A percentile compares a stretch with the other conserved stretches of the same genome.
Evolutionary conservation across 805 yeast species (phyloP).

Genomic region (Metschnikowia arizonensis): DNA sequence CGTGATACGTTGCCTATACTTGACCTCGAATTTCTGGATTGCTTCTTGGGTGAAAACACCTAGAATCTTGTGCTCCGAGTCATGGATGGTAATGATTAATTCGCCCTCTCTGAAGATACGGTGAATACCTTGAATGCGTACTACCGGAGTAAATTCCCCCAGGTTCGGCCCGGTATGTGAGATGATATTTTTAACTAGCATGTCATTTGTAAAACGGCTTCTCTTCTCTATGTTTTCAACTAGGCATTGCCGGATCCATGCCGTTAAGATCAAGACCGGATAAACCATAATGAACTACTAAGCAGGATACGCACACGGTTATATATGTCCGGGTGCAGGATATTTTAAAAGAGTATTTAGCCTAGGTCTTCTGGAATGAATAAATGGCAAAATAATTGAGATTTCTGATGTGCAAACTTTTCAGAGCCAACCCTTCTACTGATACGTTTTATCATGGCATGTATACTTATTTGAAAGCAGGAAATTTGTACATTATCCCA

Average conservation of each 20-base stretch:
- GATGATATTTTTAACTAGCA: slow-evolving; percentile 18
- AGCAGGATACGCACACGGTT: neutral
- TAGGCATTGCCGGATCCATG: slow-evolving; percentile 14
- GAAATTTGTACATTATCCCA: neutral
- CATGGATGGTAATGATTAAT: slow-evolving; percentile 31
- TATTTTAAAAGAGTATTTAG: neutral
- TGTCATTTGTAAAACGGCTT: slow-evolving; percentile 5
- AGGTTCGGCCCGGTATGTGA: slow-evolving; percentile 7
- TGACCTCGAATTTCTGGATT: slow-evolving; percentile 28
- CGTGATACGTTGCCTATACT: slow-evolving; percentile 33
- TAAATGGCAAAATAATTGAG: too few species aligned
- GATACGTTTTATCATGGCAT: neutral
- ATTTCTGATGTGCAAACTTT: too few species aligned
- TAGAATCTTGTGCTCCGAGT: slow-evolving; percentile 28
- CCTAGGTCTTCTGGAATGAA: too few species aligned
- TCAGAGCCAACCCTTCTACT: neutral
- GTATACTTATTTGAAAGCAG: neutral
- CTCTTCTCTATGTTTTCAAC: slow-evolving; percentile 4
- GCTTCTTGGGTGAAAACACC: slow-evolving; percentile 28
- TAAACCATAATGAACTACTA: slow-evolving; percentile 9
- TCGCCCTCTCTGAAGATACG: slow-evolving; percentile 22
- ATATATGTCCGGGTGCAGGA: neutral
- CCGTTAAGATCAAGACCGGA: slow-evolving; percentile 14
- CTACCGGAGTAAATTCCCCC: slow-evolving; percentile 22
- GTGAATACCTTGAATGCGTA: slow-evolving; percentile 26